These are phyloP conservation scores for Sphaerulina vaccinii DNA, from an alignment of 2,329 filamentous ascomycete genomes.

Conservation along the genomic window DNA sequence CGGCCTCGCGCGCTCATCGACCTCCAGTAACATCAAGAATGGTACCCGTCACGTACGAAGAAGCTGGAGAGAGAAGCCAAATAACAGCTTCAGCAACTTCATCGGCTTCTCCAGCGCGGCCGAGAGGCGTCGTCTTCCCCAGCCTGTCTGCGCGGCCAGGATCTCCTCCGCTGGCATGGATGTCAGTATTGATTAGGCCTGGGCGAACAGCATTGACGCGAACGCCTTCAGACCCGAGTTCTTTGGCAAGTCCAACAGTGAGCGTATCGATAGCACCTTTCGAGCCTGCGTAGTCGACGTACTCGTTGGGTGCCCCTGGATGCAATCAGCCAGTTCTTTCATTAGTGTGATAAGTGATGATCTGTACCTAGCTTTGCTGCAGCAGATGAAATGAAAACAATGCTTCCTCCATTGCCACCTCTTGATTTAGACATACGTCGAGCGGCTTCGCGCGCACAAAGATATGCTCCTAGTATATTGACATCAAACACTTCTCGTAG, in stretches of 20 bases:
- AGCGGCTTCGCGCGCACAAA: slow-evolving; percentile 33
- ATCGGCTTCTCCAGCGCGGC: slow-evolving; percentile 29
- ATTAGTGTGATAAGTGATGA: background rate
- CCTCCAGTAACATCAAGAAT: slow-evolving; percentile 27
- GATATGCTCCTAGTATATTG: slow-evolving; percentile 31
- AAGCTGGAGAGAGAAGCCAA: slow-evolving; percentile 28
- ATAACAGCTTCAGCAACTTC: slow-evolving; percentile 34
- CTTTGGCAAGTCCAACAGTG: slow-evolving; percentile 30
- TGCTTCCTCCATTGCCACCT: slow-evolving; percentile 20
- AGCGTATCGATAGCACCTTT: slow-evolving; percentile 34
- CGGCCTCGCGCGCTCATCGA: slow-evolving; percentile 8
- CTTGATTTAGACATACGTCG: slow-evolving; percentile 22
- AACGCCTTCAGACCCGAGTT: slow-evolving; percentile 28
- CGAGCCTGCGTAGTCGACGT: slow-evolving; percentile 33
- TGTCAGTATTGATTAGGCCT: slow-evolving; percentile 32
- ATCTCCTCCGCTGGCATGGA: slow-evolving; percentile 30
- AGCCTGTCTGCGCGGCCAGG: slow-evolving; percentile 25
- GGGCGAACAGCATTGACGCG: slow-evolving; percentile 32
- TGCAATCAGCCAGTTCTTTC: background rate
- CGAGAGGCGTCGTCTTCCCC: slow-evolving; percentile 28
- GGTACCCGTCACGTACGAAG: slow-evolving; percentile 26
- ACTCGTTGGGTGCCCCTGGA: slow-evolving; percentile 21
- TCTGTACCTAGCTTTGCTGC: slow-evolving; percentile 29
- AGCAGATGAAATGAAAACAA: slow-evolving; percentile 32
- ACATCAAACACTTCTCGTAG: slow-evolving; percentile 29